These are phyloP conservation scores for Pinus albicaulis DNA, from an alignment of 75 land plant genomes.

Conservation along the genomic window DNA sequence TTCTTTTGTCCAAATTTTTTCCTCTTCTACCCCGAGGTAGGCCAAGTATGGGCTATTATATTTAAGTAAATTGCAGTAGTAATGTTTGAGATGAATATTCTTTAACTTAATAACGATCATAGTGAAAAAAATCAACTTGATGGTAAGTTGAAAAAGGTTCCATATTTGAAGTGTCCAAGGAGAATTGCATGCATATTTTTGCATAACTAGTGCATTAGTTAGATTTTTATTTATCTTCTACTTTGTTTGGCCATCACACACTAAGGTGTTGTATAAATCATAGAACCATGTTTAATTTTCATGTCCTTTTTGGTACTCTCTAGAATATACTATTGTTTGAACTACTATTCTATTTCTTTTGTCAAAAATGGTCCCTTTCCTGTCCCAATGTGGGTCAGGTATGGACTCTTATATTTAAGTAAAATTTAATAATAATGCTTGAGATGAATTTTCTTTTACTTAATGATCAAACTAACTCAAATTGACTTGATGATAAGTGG, in stretches of 20 bases:
- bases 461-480: not conserved
- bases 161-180: not conserved
- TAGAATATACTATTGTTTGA: not conserved
- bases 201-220: conserved; percentile 15
- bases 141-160: not conserved
- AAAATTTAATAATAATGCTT: too few relatives aligned
- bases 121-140: not conserved
- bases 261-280: conserved; percentile 49
- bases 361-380: too few relatives aligned
- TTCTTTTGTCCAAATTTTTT: not conserved
- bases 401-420: too few relatives aligned
- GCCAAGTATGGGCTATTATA: not conserved
- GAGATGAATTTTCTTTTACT: too few relatives aligned
- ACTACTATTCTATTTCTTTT: not conserved
- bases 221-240: conserved; percentile 67
- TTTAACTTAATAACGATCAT: not conserved
- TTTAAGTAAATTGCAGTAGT: too few relatives aligned
- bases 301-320: not conserved
- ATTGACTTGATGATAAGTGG: not conserved
- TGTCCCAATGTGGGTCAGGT: not conserved
- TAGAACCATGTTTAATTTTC: not conserved
- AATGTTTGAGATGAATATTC: too few relatives aligned
- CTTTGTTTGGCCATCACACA: conserved; percentile 90
- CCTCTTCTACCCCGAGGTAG: not conserved
- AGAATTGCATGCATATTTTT: not conserved